Percentiles rank a stretch among this genome's conserved stretches.
Conservation (phyloP, 768 basidiomycete species). For the Tubosaeta brunneosetosa region DNA sequence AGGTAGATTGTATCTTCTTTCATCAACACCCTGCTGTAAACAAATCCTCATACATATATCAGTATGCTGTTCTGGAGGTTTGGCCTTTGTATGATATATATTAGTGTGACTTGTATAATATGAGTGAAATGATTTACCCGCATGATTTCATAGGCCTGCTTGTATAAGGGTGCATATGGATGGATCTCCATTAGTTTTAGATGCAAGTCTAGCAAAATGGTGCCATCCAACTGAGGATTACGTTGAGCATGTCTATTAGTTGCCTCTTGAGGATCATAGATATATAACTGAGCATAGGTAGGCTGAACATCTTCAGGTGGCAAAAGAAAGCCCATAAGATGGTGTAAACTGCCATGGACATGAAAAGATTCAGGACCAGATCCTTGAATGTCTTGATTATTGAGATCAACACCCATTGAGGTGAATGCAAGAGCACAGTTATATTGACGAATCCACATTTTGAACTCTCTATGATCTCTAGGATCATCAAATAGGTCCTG, state of each 20-base stretch:
- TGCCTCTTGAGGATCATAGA: constrained; percentile 37
- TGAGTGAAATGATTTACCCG: neutral
- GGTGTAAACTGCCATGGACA: constrained; percentile 35
- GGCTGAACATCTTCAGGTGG: constrained; percentile 21
- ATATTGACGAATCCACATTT: constrained; percentile 35
- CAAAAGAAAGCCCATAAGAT: constrained; percentile 31
- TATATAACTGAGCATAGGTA: constrained; percentile 38
- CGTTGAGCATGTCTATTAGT: constrained; percentile 19
- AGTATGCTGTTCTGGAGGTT: constrained; percentile 13
- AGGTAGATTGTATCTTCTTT: constrained; percentile 36
- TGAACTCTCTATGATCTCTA: constrained; percentile 17
- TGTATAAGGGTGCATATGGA: constrained; percentile 29
- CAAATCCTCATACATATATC: constrained; percentile 9
- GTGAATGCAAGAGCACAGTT: constrained; percentile 30
- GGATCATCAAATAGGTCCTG: constrained; percentile 14
- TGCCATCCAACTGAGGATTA: constrained; percentile 21
- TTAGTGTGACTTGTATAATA: too few relatives aligned
- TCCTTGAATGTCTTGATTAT: neutral
- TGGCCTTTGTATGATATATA: neutral
- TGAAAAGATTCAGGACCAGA: constrained; percentile 1
- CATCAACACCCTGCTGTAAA: constrained; percentile 21
- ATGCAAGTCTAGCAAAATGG: constrained; percentile 25
- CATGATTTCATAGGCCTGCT: constrained; percentile 33
- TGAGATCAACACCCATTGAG: neutral
- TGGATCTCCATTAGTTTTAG: constrained; percentile 15